Evolutionary conservation across 2,329 filamentous ascomycete genomes (phyloP), one percentile per base, ranked within the genome.

Genomic region (Daldinia sp.): DNA sequence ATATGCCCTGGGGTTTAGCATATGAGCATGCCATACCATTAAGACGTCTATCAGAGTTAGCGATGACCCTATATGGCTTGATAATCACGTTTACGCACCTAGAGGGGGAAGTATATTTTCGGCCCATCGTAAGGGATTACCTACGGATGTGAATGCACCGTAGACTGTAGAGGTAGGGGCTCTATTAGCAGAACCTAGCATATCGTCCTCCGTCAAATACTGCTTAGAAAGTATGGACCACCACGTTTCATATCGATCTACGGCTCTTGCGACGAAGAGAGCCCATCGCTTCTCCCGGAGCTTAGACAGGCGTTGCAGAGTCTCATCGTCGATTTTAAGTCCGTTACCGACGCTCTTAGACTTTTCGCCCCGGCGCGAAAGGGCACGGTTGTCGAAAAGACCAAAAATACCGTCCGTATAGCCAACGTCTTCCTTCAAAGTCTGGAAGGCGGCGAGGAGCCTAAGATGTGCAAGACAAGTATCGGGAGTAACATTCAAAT

Each of bases 11-110:
- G 91, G 91, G 68, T 93, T 94, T 2, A 94, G 84, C 85, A 92
- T 89, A 71, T 92, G 91, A 0, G 90, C 80, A 74, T 94, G 91
- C 88, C 89, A 91, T 0, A 94, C 87, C 89, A 94, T 91, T 17
- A 93, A 76, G 0, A 94, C 85, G 76, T 94, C 91, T 82, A 75
- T 17, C 25, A 2, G 10, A 13, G 37, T 74, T 13, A 77, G 75
- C 34, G 70, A 55, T 70, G 19, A 19, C n/a, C 3, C 10, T 27
- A 34, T 47, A 30, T 35, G 32, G 32, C 23, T 29, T 34, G 5
- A 17, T 41, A 5, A n/a, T 15, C 29, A 25, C 49, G 49, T 4
- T 34, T 62, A 62, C 60, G 34, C 74, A 89, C 86, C 87, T 49
- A 90, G 74, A 1, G 88, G 88, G 1, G 87, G 87, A 37, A 90